Evolutionary conservation across 2,329 filamentous ascomycete species (phyloP), one percentile per base, ranked within the genome.

Genomic region (Laburnicola sp.): DNA sequence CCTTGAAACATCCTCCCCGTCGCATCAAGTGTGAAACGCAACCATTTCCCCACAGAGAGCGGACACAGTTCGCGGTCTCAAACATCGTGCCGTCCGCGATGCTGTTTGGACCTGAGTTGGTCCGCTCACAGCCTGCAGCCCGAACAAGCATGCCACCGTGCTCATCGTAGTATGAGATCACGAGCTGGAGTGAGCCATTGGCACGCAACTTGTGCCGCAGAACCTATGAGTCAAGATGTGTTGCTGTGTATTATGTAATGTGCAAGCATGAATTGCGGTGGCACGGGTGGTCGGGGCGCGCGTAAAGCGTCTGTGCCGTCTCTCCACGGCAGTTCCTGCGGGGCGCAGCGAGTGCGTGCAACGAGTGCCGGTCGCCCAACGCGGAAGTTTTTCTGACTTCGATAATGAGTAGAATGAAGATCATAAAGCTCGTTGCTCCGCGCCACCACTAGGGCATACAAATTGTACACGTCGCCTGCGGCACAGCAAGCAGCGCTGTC

Each of bases 1-100:
- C 48, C 44, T 63, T 67, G 63, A 68, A 66, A 67, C 65, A 45
- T 43, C 51, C 31, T 47, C 56, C 48, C 53, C 60, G 59, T 65
- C 63, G 64, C 65, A 67, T 59, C 50, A 59, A 40, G 57, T 57
- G 46, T 44, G 42, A 42, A 46, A 43, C 42, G 9, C 11, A 26
- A 2, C 23, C 16, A 35, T 45, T 26, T 34, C 26, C 28, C 39
- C 21, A 11, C 27, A 22, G 26, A 25, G 26, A 50, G 28, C 28
- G 26, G 9, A 44, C 45, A 23, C 35, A 35, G 34, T 10, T 26
- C 26, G 25, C 32, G 10, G 51, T 47, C 26, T 26, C 34, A 40
- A 26, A 11, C 3, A 21, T 9, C 9, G 22, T 41, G 27, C 11
- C 46, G 9, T 28, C 25, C 23, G 11, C 8, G 10, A 3, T 23